Percentiles rank a stretch among this genome's conserved stretches.
phyloP scores from a whole-genome alignment of 495 filamentous ascomycete genomes.

The Amorphotheca resinae region DNA sequence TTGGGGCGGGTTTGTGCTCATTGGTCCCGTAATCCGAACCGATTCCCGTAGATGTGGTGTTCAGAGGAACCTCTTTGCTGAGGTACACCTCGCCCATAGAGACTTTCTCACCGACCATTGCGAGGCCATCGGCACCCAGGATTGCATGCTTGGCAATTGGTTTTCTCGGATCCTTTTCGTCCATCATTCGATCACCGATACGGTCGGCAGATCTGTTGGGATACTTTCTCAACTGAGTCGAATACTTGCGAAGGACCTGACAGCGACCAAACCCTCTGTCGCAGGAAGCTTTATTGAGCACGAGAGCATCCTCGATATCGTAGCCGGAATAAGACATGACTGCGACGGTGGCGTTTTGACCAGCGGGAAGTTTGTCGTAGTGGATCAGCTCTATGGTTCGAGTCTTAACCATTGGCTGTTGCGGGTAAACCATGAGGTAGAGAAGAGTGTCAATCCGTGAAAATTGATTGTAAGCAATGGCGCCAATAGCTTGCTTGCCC shows the following conservation, averaged over 20 bases:
- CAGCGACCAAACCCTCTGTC: constrained; percentile 93
- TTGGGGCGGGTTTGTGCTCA: constrained; percentile 53
- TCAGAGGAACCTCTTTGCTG: constrained; percentile 70
- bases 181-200: constrained; percentile 44
- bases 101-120: constrained; percentile 67
- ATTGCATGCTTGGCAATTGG: constrained; percentile 50
- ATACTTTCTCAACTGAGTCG: constrained; percentile 64
- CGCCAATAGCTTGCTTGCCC: constrained; percentile 99
- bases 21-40: constrained; percentile 50
- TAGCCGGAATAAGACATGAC: constrained; percentile 99
- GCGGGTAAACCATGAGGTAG: constrained; percentile 94
- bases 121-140: constrained; percentile 70
- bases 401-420: constrained; percentile 94
- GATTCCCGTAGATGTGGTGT: constrained; percentile 50
- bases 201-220: constrained; percentile 67
- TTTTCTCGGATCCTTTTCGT: constrained; percentile 41
- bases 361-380: constrained; percentile 93
- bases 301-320: constrained; percentile 97
- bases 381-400: constrained; percentile 93
- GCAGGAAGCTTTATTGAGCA: constrained; percentile 87
- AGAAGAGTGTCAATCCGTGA: constrained; percentile 88
- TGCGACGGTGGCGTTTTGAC: constrained; percentile 91
- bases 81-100: constrained; percentile 68
- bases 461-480: constrained; percentile 95
- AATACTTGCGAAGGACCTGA: constrained; percentile 87